Base-by-base conservation (phyloP, 2,329 filamentous ascomycete genomes). In the Eutypa lata region DNA sequence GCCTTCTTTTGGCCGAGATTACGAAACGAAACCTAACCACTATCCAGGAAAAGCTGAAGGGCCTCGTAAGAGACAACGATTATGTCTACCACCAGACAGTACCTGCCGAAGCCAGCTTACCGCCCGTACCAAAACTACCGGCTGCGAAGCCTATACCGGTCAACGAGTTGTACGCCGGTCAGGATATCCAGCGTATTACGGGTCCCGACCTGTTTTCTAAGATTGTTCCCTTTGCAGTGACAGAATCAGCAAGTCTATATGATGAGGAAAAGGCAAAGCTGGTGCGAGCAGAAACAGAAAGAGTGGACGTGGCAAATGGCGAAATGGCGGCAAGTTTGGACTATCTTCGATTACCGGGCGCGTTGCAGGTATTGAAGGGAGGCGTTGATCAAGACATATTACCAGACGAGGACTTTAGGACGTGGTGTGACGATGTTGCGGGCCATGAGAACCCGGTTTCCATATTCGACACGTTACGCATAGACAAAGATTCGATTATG, bases 211-310 rank as follows among this genome's bases (percentile, higher is more conserved):
- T 99, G 49, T 99, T 99, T 72, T 87, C 94, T 61, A 96, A 96
- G 70, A 96, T 99, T 55, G 90, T 97, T 2, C 94, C 94, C 0
- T 88, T 97, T 75, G 89, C 91, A 3, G 93, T 99, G 1, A 99
- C 94, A 0, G 93, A 99, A 71, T 95, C 91, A 22, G 94, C 94
- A 13, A 97, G 94, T 74, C 75, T 97, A 63, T 99, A 99, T 68
- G 94, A 97, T 59, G 94, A 99, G 71, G 94, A 99, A 70, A 99
- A 99, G 73, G 94, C 94, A 13, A 97, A 99, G 70, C 75, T 99
- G 53, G 86, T 97, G 40, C 84, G 94, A 53, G 93, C 93, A 2
- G 95, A 99, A 72, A 91, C 91, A 0, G 94, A 99, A 71, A 86
- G 90, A 61, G 92, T 96, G 1, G 93, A 97, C 63, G 87, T 88